Base-by-base conservation (phyloP, 1,284 basidiomycete genomes). In the Cutaneotrichosporon mucoides region DNA sequence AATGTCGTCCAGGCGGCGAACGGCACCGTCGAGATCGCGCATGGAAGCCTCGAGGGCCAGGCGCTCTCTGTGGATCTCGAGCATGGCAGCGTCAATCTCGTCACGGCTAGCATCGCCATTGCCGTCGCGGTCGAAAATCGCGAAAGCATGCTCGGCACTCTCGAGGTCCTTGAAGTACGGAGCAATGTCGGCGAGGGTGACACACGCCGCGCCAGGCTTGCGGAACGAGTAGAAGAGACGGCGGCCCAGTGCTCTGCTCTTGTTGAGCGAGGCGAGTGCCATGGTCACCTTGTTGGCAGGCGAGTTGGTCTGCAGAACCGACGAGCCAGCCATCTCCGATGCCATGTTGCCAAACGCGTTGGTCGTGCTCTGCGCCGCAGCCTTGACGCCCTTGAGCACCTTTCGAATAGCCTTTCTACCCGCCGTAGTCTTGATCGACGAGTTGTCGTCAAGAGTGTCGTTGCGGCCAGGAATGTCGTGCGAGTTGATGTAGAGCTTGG, bases 21-120 rank as follows among this genome's bases (percentile, higher is more conserved):
- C 90, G 5, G 91, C 92, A 61, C 89, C 90, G 76, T 96, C 92
- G 55, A 95, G 81, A 74, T 95, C 92, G 43, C 86, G 84, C 90
- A 97, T 92, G 10, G 88, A 90, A 68, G 88, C 86, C 64, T 90
- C 87, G 56, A 96, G 84, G 5, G 88, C 86, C 44, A 92, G 78
- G 63, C 92, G 86, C 70, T 95, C 92, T 37, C 89, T 84, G 73
- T 94, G 91, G 59, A 91, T 84, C 55, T 90, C 86, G 82, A 90
- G 79, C 76, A 89, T 87, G 13, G 89, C 84, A 78, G 88, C 82
- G 73, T 90, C 87, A 34, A 88, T 78, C 77, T 90, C 89, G 60
- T 89, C 88, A 13, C 85, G 79, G 1, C 84, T 84, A 10, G 83
- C 84, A 69, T 92, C 88, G 2, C 90, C 89, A 69, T 93, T 93